Conservation (phyloP, 208 protist species). For the Cochliopodium minus region DNA sequence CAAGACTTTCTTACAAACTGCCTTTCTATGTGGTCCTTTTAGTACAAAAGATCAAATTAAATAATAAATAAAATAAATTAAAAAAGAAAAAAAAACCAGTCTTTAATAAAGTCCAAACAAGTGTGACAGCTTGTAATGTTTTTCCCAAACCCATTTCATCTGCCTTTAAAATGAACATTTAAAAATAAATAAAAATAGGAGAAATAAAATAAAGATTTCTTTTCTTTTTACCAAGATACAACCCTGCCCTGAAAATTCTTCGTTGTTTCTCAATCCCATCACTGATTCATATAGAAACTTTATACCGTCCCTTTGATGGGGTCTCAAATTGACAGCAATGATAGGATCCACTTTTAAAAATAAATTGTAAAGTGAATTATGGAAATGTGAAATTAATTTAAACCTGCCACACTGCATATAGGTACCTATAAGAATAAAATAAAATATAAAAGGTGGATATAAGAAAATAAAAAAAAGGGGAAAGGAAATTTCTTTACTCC, state of each 20-base stretch:
- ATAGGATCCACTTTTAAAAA: conserved; percentile 68
- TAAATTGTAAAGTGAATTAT: no score
- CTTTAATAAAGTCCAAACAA: conserved; percentile 27
- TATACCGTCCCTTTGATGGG: conserved; percentile 61
- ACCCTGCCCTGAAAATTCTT: conserved; percentile 33
- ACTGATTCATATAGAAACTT: conserved; percentile 74
- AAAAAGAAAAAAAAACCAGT: background rate
- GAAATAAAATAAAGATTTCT: no score
- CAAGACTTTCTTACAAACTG: conserved; percentile 6
- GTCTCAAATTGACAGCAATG: conserved; percentile 64
- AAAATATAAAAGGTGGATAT: no score
- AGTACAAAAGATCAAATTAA: background rate
- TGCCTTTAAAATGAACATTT: no score
- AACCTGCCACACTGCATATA: background rate
- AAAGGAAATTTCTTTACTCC: background rate
- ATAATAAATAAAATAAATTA: background rate
- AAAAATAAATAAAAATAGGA: no score
- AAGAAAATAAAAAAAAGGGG: no score
- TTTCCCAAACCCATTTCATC: conserved; percentile 51
- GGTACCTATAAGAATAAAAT: background rate
- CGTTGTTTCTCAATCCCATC: conserved; percentile 38
- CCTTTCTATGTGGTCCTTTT: background rate
- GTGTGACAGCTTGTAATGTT: conserved; percentile 35
- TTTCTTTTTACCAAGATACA: conserved; percentile 26
- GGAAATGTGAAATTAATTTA: conserved; percentile 7